phyloP scores from a whole-genome alignment of 225 moss, liverwort and hornwort genomes.

The Antitrichia curtipendula region DNA sequence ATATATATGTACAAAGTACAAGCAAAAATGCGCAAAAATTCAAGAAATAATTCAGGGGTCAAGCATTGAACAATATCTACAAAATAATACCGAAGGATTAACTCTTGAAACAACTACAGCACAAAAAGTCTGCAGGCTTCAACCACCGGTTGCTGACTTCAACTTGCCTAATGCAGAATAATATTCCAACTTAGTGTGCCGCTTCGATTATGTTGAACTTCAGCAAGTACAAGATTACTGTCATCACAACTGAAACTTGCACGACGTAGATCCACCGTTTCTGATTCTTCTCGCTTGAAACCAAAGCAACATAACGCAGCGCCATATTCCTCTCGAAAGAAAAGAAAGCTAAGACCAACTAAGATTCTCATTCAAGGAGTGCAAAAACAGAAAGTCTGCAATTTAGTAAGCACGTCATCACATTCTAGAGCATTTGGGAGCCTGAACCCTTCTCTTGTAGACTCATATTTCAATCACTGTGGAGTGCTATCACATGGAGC shows the following conservation, averaged over 20 bases:
- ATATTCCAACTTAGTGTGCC: not conserved
- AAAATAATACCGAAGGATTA: not conserved
- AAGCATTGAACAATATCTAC: not conserved
- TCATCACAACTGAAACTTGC: not conserved
- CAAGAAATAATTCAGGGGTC: too few relatives aligned
- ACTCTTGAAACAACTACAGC: not conserved
- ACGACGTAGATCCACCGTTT: not conserved
- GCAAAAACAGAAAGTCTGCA: not conserved
- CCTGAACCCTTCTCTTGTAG: not conserved
- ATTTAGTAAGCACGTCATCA: not conserved
- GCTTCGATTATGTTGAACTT: not conserved
- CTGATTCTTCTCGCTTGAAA: not conserved
- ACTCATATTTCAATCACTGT: not conserved
- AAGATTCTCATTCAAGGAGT: not conserved
- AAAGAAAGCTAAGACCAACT: not conserved
- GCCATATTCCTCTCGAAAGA: not conserved
- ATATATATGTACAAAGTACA: not conserved
- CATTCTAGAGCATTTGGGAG: not conserved
- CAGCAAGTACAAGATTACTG: not conserved
- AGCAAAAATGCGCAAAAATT: not conserved
- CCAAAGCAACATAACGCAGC: not conserved
- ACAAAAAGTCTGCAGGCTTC: not conserved
- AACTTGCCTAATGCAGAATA: not conserved
- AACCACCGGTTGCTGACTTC: not conserved
- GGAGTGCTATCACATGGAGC: not conserved